Conservation (phyloP, 2,329 filamentous ascomycete species). For the Fusarium sp. region DNA sequence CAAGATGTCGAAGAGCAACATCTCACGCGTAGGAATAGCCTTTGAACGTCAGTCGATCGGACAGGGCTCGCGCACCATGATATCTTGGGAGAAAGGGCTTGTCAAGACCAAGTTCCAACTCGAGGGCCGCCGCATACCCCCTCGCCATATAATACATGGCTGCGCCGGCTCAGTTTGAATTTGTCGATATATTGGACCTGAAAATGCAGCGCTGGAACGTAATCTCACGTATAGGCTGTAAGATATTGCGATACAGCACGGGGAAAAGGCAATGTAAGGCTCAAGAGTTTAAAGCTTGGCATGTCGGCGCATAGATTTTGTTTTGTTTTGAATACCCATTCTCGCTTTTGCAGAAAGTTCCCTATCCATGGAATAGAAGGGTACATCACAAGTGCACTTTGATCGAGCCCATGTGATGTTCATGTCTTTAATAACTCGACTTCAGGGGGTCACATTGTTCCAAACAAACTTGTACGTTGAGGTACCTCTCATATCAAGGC, state of each 20-base stretch:
- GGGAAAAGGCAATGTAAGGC: neutral
- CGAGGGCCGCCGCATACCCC: neutral
- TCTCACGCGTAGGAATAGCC: neutral
- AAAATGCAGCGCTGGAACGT: neutral
- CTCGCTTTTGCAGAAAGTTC: neutral
- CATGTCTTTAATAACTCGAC: neutral
- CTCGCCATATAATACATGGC: neutral
- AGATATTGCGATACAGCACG: neutral
- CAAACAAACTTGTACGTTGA: neutral
- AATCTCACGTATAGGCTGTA: neutral
- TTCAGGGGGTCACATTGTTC: conserved; percentile 13
- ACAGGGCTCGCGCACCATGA: neutral
- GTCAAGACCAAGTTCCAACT: neutral
- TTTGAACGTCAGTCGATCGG: neutral
- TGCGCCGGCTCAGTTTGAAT: neutral
- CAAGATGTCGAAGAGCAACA: neutral
- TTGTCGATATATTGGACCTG: neutral
- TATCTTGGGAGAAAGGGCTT: neutral
- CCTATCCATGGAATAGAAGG: neutral
- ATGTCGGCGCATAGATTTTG: neutral
- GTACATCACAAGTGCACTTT: neutral
- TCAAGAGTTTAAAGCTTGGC: neutral
- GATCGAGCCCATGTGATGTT: neutral
- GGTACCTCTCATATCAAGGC: conserved; percentile 6
- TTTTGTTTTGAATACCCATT: conserved; percentile 16